Percentiles rank a stretch among this genome's conserved stretches.
These are phyloP conservation scores for Lactifluus rugatus DNA, from an alignment of 768 basidiomycete species.

Conservation along the genomic window DNA sequence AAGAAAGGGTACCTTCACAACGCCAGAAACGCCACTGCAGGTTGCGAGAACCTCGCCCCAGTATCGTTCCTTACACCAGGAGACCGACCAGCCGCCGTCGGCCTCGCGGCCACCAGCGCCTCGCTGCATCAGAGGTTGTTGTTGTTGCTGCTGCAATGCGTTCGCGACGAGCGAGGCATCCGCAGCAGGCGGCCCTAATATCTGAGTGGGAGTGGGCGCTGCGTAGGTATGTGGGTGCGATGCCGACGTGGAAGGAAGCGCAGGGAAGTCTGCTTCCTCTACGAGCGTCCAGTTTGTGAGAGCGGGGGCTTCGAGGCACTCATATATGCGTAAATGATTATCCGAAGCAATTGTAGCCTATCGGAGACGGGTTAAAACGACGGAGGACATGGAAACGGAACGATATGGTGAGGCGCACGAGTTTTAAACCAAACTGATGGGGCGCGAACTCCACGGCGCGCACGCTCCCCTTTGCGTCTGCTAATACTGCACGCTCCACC, in stretches of 20 bases:
- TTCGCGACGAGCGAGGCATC: conserved; percentile 53
- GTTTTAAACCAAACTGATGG: conserved; percentile 76
- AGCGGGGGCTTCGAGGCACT: conserved; percentile 70
- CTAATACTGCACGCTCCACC: conserved; percentile 63
- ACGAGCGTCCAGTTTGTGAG: conserved; percentile 65
- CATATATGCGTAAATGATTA: conserved; percentile 80
- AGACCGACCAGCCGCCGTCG: conserved; percentile 86
- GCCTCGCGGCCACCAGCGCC: conserved; percentile 64
- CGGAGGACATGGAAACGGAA: background rate
- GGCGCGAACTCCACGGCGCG: conserved; percentile 83
- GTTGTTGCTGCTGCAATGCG: conserved; percentile 45
- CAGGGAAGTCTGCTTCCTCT: conserved; percentile 67
- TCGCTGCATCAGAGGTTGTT: conserved; percentile 26
- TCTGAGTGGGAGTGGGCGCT: conserved; percentile 65
- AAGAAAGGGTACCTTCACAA: conserved; percentile 52
- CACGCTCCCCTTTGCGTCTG: conserved; percentile 81
- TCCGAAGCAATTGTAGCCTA: conserved; percentile 88
- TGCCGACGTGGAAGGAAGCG: conserved; percentile 39
- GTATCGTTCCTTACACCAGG: conserved; percentile 93
- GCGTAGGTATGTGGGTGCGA: conserved; percentile 45
- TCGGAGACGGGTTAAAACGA: background rate
- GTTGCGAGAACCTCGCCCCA: conserved; percentile 90
- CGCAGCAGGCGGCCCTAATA: conserved; percentile 37
- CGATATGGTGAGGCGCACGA: conserved; percentile 41
- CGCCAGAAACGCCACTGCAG: conserved; percentile 58